These are phyloP conservation scores for Lycium ferocissimum DNA, from an alignment of 257 asterid genomes.

Conservation along the genomic window DNA sequence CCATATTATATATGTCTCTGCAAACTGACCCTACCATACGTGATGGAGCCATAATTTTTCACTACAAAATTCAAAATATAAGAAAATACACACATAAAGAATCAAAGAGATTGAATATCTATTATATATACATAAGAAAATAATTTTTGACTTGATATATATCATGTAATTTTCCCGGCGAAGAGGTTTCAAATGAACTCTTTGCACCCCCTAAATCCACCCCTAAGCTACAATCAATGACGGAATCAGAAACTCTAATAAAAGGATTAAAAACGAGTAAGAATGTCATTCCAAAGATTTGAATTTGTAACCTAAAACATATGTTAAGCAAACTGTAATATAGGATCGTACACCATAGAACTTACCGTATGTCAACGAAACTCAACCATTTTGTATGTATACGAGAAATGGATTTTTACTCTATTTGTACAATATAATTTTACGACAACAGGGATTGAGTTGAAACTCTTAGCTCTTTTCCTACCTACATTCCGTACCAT, in stretches of 20 bases:
- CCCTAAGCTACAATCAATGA: too few relatives aligned
- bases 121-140: too few relatives aligned
- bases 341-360: background rate
- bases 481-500: too few relatives aligned
- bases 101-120: too few relatives aligned
- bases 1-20: constrained; percentile 27
- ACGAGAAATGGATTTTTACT: background rate
- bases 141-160: too few relatives aligned
- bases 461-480: too few relatives aligned
- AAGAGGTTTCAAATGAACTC: too few relatives aligned
- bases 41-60: background rate
- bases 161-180: too few relatives aligned
- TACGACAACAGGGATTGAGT: background rate
- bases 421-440: background rate
- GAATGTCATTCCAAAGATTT: background rate
- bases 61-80: background rate
- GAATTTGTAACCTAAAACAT: background rate
- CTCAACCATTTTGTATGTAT: background rate
- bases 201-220: too few relatives aligned
- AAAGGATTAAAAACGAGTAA: background rate
- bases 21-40: background rate
- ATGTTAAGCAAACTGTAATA: background rate
- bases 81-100: too few relatives aligned
- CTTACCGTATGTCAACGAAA: background rate
- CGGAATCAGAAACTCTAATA: background rate